These are phyloP conservation scores for Saururus chinensis DNA, from an alignment of 164 flowering plant species.

Conservation along the genomic window DNA sequence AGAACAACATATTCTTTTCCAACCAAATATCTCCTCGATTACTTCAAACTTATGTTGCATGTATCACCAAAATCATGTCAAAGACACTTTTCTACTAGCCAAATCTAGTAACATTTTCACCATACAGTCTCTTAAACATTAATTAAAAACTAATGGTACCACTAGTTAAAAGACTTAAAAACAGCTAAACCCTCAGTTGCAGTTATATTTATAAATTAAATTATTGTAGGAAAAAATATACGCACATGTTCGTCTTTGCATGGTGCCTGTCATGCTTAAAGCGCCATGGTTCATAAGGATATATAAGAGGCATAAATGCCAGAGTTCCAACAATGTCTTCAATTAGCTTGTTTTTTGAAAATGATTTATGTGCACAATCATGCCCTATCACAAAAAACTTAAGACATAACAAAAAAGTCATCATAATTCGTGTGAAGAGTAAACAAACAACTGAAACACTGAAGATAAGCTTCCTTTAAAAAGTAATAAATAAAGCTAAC, in stretches of 20 bases:
- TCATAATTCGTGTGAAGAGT: neutral
- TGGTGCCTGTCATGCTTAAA: conserved; percentile 92
- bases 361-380: conserved; percentile 97
- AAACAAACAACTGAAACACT: neutral
- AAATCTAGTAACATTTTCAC: too few species aligned
- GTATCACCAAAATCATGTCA: too few species aligned
- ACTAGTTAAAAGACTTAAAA: too few species aligned
- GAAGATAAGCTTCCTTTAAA: neutral
- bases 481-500: conserved; percentile 30
- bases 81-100: too few species aligned
- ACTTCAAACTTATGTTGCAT: too few species aligned
- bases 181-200: too few species aligned
- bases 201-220: too few species aligned
- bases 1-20: too few species aligned
- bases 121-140: too few species aligned
- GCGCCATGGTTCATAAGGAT: conserved; percentile 98
- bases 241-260: conserved; percentile 93
- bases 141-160: too few species aligned
- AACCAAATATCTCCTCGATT: too few species aligned
- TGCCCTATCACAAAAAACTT: conserved; percentile 97
- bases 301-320: conserved; percentile 86
- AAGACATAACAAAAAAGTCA: conserved; percentile 1
- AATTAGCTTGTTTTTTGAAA: conserved; percentile 81
- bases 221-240: neutral
- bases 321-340: conserved; percentile 96